Percentiles rank a stretch among this genome's conserved stretches.
These are phyloP conservation scores for Ascoidea rubescens DNA, from an alignment of 805 yeast species.

Conservation along the genomic window DNA sequence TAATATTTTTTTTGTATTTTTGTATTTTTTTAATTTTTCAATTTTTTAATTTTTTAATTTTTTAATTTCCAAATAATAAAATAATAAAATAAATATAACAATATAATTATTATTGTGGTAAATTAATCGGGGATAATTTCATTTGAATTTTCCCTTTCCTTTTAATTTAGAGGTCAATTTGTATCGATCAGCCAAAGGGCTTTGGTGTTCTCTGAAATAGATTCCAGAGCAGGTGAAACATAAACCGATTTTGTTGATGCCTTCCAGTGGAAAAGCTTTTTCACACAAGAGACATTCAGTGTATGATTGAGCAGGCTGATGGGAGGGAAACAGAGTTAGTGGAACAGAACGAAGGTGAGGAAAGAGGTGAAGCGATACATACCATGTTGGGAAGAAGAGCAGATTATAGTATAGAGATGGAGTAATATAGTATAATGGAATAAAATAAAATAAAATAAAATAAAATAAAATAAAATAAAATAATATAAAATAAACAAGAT, in stretches of 20 bases:
- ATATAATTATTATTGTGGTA: too few species aligned
- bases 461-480: too few species aligned
- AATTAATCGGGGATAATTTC: too few species aligned
- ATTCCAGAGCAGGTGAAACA: neutral
- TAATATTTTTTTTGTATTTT: too few species aligned
- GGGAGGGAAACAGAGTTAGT: too few species aligned
- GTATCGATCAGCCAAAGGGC: neutral
- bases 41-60: too few species aligned
- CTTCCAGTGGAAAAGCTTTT: neutral
- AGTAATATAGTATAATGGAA: neutral
- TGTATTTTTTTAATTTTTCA: too few species aligned
- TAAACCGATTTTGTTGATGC: neutral
- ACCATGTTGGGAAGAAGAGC: neutral
- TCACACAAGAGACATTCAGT: neutral
- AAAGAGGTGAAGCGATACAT: neutral
- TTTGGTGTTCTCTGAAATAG: neutral
- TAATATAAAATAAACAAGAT: too few species aligned
- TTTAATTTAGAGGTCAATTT: neutral
- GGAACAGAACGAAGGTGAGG: neutral
- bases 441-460: too few species aligned
- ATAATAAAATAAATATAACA: too few species aligned
- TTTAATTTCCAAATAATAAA: too few species aligned
- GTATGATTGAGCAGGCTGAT: too few species aligned
- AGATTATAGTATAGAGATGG: neutral
- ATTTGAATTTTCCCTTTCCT: neutral